Evolutionary conservation across 2,329 filamentous ascomycete species (phyloP).

Genomic region (Sclerotiophoma versabilis): DNA sequence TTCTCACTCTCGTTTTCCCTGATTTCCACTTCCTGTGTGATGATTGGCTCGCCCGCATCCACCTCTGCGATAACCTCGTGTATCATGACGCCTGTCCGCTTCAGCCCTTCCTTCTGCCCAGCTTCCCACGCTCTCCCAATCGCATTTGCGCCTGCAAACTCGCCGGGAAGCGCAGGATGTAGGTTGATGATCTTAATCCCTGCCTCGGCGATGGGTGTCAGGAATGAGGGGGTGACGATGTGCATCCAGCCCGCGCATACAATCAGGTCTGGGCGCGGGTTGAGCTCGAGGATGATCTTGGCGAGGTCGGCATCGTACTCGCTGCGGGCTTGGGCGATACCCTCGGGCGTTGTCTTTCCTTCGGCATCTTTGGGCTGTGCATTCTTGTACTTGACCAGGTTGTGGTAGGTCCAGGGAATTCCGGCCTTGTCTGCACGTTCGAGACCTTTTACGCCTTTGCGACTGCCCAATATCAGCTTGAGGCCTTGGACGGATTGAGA

Average conservation of each 20-base stretch:
- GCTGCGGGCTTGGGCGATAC: conserved; percentile 62
- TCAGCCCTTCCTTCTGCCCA: conserved; percentile 71
- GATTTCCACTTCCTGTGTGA: conserved; percentile 71
- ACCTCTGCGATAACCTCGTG: conserved; percentile 81
- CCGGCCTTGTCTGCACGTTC: conserved; percentile 64
- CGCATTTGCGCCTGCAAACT: conserved; percentile 78
- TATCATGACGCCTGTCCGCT: conserved; percentile 82
- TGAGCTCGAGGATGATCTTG: conserved; percentile 67
- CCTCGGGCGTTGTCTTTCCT: conserved; percentile 36
- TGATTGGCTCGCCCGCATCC: conserved; percentile 77
- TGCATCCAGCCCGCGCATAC: conserved; percentile 89
- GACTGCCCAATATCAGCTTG: conserved; percentile 23
- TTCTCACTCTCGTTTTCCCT: conserved; percentile 65
- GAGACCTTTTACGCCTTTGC: conserved; percentile 69
- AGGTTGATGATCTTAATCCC: conserved; percentile 79
- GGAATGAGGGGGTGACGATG: conserved; percentile 73
- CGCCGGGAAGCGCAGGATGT: conserved; percentile 76
- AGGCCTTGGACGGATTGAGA: background rate
- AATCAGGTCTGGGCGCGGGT: conserved; percentile 69
- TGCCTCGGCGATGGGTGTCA: conserved; percentile 69
- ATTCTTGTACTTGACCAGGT: conserved; percentile 78
- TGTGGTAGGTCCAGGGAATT: conserved; percentile 82
- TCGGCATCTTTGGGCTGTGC: conserved; percentile 47
- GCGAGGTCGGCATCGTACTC: conserved; percentile 80
- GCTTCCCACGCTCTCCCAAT: conserved; percentile 81